Evolutionary conservation across 225 moss, liverwort and hornwort species (phyloP), one percentile per base, ranked within the genome.

Genomic region (Bryoerythrophyllum caledonicum): DNA sequence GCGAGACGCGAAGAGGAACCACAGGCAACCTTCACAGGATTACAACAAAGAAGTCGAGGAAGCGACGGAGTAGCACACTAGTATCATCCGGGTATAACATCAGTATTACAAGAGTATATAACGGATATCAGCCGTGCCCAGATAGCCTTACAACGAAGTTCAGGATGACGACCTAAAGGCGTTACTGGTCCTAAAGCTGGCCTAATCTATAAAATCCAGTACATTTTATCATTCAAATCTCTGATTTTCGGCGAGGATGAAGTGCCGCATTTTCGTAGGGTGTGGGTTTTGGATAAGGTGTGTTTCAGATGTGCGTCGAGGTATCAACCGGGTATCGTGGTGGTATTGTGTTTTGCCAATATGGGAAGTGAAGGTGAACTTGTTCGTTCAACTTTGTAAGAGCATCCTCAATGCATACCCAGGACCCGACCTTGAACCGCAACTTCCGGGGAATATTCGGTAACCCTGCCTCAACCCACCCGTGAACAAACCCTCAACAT

Each of bases 201-300:
- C 12, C 0, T 0, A 13, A 2, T 58, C 58, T 58, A 27, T 0
- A 4, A 1, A n/a, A n/a, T n/a, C 0, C 0, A 0, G 0, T 4
- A 1, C 26, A 57, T 57, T 57, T 4, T 3, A 5, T 2, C 10
- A 3, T 1, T 1, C 0, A 13, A 12, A 56, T 11, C 23, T 25
- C 23, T 25, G 2, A 1, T 10, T 15, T 15, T 44, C 0, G 15
- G 9, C 14, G 15, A 44, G 1, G 13, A 24, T 56, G 12, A 25
- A 56, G 11, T 56, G 26, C 3, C 26, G 57, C 12, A 5, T 14
- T 57, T 5, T 12, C 24, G 56, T 56, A 23, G 10, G 4, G 24
- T 25, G 56, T 10, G 4, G 57, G 6, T 14, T 24, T 56, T 26
- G 26, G 26, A 25, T 14, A 25, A 1, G 13, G 11, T 8, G 8